phyloP scores from a whole-genome alignment of 352 stramenopile genomes.

The Pythium biforme region DNA sequence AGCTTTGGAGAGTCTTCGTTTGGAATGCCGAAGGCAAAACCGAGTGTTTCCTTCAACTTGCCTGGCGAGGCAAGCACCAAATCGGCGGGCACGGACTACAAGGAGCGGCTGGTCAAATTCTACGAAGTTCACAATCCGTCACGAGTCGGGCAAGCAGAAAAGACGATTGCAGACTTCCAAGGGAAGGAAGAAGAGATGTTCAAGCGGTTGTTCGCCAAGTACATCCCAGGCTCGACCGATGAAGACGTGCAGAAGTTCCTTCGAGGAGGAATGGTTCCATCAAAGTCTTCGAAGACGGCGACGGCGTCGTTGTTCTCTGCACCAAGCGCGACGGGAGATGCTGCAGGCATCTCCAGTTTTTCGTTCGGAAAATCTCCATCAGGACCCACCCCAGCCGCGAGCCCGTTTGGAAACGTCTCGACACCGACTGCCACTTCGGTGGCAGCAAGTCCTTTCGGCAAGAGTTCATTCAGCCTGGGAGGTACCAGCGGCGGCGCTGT shows the following conservation, averaged over 20 bases:
- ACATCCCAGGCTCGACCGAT: conserved; percentile 48
- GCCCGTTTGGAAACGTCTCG: conserved; percentile 32
- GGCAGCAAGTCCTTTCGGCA: conserved; percentile 13
- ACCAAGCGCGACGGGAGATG: not conserved
- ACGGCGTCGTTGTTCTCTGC: conserved; percentile 8
- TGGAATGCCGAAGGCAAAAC: conserved; percentile 16
- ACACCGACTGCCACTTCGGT: not conserved
- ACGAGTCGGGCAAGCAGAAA: conserved; percentile 48
- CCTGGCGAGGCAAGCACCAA: conserved; percentile 12
- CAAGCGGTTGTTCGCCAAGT: conserved; percentile 55
- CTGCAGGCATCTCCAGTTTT: not conserved
- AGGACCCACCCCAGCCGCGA: conserved; percentile 20
- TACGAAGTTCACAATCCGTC: conserved; percentile 62
- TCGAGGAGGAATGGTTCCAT: conserved; percentile 43
- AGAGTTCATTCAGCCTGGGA: conserved; percentile 19
- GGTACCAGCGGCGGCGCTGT: not conserved
- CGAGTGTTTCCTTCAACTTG: conserved; percentile 18
- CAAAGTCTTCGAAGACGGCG: conserved; percentile 30
- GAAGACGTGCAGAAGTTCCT: conserved; percentile 69
- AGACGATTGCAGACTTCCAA: conserved; percentile 49
- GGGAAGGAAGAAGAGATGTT: conserved; percentile 67
- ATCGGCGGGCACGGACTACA: conserved; percentile 34
- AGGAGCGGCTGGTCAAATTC: conserved; percentile 52
- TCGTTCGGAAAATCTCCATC: conserved; percentile 21
- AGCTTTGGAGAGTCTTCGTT: conserved; percentile 10